These are phyloP conservation scores for Acer campestre DNA, from an alignment of 345 rosid genomes.

Conservation along the genomic window DNA sequence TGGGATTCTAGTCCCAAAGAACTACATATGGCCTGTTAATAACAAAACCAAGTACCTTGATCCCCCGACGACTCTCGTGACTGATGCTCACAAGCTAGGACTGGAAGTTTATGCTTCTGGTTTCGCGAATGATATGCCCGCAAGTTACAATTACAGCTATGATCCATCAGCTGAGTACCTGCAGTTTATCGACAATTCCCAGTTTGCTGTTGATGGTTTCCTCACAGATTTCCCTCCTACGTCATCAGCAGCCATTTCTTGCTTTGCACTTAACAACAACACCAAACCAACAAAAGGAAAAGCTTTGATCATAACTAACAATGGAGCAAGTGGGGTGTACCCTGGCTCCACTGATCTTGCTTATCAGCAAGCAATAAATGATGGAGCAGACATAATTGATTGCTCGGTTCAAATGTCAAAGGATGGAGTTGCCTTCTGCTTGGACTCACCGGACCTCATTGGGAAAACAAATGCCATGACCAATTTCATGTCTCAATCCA, in stretches of 20 bases:
- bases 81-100: constrained; percentile 78
- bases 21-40: constrained; percentile 68
- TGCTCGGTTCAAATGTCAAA: constrained; percentile 85
- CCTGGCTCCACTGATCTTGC: constrained; percentile 87
- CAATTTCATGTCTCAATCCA: constrained; percentile 51
- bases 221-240: constrained; percentile 84
- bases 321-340: constrained; percentile 86
- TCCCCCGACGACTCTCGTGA: constrained; percentile 58
- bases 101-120: constrained; percentile 76
- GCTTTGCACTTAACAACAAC: constrained; percentile 46
- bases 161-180: constrained; percentile 77
- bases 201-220: constrained; percentile 77
- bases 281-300: constrained; percentile 32
- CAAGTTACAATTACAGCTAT: constrained; percentile 62
- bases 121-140: constrained; percentile 63
- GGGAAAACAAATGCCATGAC: constrained; percentile 60
- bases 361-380: constrained; percentile 72
- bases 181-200: constrained; percentile 54
- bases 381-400: constrained; percentile 81
- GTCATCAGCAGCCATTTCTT: constrained; percentile 71
- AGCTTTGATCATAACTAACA: constrained; percentile 63
- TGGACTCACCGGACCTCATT: constrained; percentile 59
- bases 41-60: constrained; percentile 49
- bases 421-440: constrained; percentile 84
- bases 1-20: constrained; percentile 76